Percentiles rank a stretch among this genome's conserved stretches.
These are phyloP conservation scores for Aspergillus baeticus DNA, from an alignment of 495 filamentous ascomycete genomes.

Conservation along the genomic window DNA sequence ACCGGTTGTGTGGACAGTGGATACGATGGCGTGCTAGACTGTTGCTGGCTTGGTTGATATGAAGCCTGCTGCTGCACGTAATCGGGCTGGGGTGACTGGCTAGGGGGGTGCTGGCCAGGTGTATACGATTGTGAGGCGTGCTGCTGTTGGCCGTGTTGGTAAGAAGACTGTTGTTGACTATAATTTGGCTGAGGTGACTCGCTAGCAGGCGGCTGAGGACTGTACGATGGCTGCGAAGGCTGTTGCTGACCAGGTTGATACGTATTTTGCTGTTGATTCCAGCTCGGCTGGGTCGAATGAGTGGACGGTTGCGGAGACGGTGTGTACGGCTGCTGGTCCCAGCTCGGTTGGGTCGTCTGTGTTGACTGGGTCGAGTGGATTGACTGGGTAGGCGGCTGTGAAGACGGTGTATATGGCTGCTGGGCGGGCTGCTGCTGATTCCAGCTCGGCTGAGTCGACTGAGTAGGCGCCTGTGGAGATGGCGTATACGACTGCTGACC, in stretches of 20 bases:
- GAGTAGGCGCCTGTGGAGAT: constrained; percentile 10
- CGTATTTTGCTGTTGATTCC: constrained; percentile 11
- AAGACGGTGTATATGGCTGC: too few relatives aligned
- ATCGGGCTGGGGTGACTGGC: too few relatives aligned
- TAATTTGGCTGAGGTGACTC: constrained; percentile 3
- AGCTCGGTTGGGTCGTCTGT: too few relatives aligned
- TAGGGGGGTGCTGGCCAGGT: too few relatives aligned
- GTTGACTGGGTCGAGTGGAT: too few relatives aligned
- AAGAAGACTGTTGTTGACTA: constrained; percentile 4
- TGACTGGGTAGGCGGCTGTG: too few relatives aligned
- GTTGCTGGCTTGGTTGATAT: constrained; percentile 8
- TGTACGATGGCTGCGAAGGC: too few relatives aligned
- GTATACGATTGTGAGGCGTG: not conserved
- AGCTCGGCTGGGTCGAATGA: constrained; percentile 9
- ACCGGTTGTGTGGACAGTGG: not conserved
- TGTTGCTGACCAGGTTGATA: constrained; percentile 2
- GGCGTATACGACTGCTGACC: constrained; percentile 9
- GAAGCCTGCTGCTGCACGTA: constrained; percentile 8
- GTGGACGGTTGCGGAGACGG: constrained; percentile 8
- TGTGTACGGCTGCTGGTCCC: constrained; percentile 8
- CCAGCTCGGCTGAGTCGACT: not conserved
- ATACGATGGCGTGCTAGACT: not conserved
- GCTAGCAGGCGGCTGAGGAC: too few relatives aligned
- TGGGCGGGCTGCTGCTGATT: constrained; percentile 10
- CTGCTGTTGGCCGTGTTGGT: constrained; percentile 7